A percentile compares a stretch with the other conserved stretches of the same genome.
Evolutionary conservation across 371 early-diverging fungal genomes (phyloP).

Genomic region (Mucor indicus): DNA sequence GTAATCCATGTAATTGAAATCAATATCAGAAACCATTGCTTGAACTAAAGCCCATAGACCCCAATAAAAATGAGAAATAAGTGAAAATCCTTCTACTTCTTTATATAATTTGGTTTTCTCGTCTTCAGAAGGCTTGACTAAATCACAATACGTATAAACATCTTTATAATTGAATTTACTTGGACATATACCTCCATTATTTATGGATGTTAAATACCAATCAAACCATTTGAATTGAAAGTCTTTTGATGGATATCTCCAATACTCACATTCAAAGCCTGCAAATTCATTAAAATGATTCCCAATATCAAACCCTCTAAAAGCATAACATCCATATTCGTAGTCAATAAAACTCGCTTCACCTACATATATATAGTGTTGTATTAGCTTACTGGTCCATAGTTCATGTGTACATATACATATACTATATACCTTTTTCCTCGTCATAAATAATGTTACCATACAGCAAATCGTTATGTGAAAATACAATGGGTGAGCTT

Average conservation of each 20-base stretch:
- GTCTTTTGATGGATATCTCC: constrained; percentile 71
- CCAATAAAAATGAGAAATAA: constrained; percentile 93
- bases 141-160: neutral
- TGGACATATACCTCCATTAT: constrained; percentile 26
- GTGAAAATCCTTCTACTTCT: constrained; percentile 80
- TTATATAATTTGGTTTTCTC: constrained; percentile 61
- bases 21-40: constrained; percentile 81
- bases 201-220: constrained; percentile 46
- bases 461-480: constrained; percentile 88
- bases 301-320: constrained; percentile 90
- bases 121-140: constrained; percentile 35
- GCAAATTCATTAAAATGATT: constrained; percentile 95
- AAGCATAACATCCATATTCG: constrained; percentile 87
- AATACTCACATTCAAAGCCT: constrained; percentile 93
- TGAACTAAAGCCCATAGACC: constrained; percentile 92
- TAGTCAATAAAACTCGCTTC: constrained; percentile 86
- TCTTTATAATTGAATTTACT: constrained; percentile 10
- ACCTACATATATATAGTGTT: too few relatives aligned
- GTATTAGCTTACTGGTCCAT: too few relatives aligned
- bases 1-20: constrained; percentile 91
- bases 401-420: too few relatives aligned
- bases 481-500: constrained; percentile 82
- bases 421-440: too few relatives aligned
- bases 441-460: constrained; percentile 85
- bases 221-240: constrained; percentile 76